Percentiles rank a stretch among this genome's conserved stretches.
Conservation (phyloP, 2,329 filamentous ascomycete species). For the Pyrenophora graminea region DNA sequence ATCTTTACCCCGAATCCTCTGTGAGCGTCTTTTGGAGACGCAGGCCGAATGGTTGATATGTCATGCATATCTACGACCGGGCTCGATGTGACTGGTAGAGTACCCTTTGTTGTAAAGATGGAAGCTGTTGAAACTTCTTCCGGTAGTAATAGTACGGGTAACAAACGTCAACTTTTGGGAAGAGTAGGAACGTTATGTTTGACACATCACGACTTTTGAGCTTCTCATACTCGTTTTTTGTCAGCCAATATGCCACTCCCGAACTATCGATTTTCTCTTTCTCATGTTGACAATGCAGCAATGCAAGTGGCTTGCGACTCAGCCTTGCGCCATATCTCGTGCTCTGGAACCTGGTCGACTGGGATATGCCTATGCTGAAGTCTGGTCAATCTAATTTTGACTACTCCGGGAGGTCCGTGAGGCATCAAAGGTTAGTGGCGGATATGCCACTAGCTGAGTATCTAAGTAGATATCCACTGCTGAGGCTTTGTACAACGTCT, state of each 20-base stretch:
- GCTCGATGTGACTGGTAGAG: too few species aligned
- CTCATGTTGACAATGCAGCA: background rate
- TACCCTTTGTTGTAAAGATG: too few species aligned
- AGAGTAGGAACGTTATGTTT: background rate
- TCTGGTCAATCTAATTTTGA: background rate
- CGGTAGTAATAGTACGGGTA: too few species aligned
- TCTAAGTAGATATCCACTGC: too few species aligned
- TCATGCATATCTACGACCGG: background rate
- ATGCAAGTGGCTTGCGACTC: background rate
- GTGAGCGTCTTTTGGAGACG: background rate
- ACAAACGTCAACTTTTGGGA: too few species aligned
- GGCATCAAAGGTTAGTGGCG: too few species aligned
- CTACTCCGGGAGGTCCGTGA: background rate
- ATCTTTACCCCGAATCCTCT: background rate
- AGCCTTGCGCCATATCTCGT: constrained; percentile 2
- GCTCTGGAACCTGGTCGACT: background rate
- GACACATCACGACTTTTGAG: background rate
- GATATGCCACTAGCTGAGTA: too few species aligned
- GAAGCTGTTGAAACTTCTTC: too few species aligned
- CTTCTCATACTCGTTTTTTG: background rate
- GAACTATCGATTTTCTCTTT: constrained; percentile 1
- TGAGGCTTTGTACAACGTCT: too few species aligned
- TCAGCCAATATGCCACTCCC: background rate
- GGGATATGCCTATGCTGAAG: background rate
- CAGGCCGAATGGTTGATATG: background rate